Evolutionary conservation across 768 basidiomycete species (phyloP).

Genomic region (Boletus sp.): DNA sequence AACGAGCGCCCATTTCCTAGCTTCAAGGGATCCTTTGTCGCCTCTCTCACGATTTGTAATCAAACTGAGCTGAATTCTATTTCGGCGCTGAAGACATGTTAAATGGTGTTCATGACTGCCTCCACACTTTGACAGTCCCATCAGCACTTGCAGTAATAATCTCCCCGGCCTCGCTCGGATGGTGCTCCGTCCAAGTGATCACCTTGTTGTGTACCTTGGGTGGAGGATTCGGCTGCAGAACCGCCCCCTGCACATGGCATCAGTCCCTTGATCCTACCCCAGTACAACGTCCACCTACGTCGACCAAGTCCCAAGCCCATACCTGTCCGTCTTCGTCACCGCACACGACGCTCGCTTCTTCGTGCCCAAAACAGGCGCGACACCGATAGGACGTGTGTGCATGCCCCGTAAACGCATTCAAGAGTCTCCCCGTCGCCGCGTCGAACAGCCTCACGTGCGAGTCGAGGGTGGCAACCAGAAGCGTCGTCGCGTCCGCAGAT

Average conservation of each 20-base stretch:
- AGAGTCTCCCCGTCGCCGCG: slow-evolving; percentile 69
- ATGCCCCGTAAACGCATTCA: slow-evolving; percentile 85
- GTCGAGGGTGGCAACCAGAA: slow-evolving; percentile 82
- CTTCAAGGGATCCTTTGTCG: too few relatives aligned
- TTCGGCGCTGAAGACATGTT: too few relatives aligned
- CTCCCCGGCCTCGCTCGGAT: slow-evolving; percentile 77
- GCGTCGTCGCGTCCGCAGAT: slow-evolving; percentile 74
- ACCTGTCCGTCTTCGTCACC: slow-evolving; percentile 90
- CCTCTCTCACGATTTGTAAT: too few relatives aligned
- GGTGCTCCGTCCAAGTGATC: slow-evolving; percentile 90
- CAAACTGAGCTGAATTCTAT: too few relatives aligned
- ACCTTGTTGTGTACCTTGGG: slow-evolving; percentile 77
- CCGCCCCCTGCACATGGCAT: slow-evolving; percentile 53
- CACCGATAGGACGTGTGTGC: slow-evolving; percentile 70
- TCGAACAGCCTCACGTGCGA: slow-evolving; percentile 87
- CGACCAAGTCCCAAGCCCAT: slow-evolving; percentile 93
- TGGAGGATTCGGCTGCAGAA: slow-evolving; percentile 69
- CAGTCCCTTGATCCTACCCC: neutral
- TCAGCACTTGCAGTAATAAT: slow-evolving; percentile 89
- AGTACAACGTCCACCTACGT: slow-evolving; percentile 47
- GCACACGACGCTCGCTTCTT: slow-evolving; percentile 74
- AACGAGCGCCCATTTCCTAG: too few relatives aligned
- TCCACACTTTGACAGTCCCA: slow-evolving; percentile 90
- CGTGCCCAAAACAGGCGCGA: slow-evolving; percentile 78
- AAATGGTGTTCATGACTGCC: slow-evolving; percentile 34